Evolutionary conservation across 225 moss, liverwort and hornwort species (phyloP).

Genomic region (Marchantia paleacea): DNA sequence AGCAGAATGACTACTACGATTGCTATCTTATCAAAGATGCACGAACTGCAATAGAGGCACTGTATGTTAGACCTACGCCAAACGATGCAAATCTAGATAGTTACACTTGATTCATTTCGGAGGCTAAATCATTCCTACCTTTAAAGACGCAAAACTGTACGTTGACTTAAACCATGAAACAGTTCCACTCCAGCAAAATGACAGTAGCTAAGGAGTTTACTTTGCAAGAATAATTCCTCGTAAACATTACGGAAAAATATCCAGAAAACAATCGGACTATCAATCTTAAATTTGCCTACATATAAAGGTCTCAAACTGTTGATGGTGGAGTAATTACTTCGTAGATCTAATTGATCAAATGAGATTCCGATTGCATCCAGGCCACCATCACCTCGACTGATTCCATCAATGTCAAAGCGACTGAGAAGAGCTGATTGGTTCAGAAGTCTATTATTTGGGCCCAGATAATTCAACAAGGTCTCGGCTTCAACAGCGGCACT

Average conservation of each 20-base stretch:
- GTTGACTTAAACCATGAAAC: neutral
- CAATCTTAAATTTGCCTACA: neutral
- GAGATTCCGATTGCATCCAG: slow-evolving; percentile 59
- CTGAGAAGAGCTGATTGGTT: slow-evolving; percentile 46
- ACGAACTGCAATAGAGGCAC: no score
- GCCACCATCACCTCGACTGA: slow-evolving; percentile 49
- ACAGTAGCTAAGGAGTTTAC: neutral
- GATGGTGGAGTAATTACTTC: slow-evolving; percentile 47
- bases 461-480: slow-evolving; percentile 56
- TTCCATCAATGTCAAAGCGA: slow-evolving; percentile 51
- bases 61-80: no score
- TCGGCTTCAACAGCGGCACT: slow-evolving; percentile 48
- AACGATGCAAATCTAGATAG: no score
- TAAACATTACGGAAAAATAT: neutral
- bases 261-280: neutral
- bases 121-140: neutral
- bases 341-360: slow-evolving; percentile 74
- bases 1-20: no score
- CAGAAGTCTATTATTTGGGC: slow-evolving; percentile 57
- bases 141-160: neutral
- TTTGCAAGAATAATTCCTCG: neutral
- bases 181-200: neutral
- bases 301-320: neutral
- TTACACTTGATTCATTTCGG: neutral
- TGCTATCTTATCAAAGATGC: no score